Evolutionary conservation across 2,329 filamentous ascomycete species (phyloP).

Genomic region (Exophiala alcalophila): DNA sequence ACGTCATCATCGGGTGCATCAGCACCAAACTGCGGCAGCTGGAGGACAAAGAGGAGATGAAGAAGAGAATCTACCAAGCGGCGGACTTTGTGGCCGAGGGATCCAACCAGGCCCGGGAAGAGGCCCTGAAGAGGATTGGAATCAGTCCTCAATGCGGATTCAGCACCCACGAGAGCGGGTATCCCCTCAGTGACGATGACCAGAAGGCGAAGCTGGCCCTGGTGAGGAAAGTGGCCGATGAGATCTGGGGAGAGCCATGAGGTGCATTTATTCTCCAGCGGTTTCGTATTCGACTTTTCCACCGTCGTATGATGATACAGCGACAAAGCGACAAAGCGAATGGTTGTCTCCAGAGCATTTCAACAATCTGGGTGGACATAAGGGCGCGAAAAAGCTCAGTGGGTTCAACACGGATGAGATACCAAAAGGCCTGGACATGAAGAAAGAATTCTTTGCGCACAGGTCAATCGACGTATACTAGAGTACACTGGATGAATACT

Average conservation of each 20-base stretch:
- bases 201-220: constrained; percentile 66
- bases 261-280: background rate
- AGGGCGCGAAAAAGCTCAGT: constrained; percentile 12
- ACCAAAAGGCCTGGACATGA: background rate
- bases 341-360: constrained; percentile 15
- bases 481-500: too few relatives aligned
- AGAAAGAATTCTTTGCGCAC: too few relatives aligned
- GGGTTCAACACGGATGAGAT: constrained; percentile 9
- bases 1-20: constrained; percentile 58
- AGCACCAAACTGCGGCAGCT: constrained; percentile 58
- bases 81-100: constrained; percentile 66
- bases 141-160: constrained; percentile 67
- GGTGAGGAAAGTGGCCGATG: constrained; percentile 64
- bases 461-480: too few relatives aligned
- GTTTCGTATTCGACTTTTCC: background rate
- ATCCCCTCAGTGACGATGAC: constrained; percentile 62
- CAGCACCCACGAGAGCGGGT: constrained; percentile 66
- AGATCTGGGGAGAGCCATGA: constrained; percentile 59
- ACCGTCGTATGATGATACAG: too few relatives aligned
- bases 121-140: constrained; percentile 62
- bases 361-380: constrained; percentile 20
- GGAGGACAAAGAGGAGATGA: constrained; percentile 59
- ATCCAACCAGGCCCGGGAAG: constrained; percentile 57
- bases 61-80: constrained; percentile 53
- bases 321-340: too few relatives aligned